Base-by-base conservation (phyloP, 1,139 yeast genomes). In the Pichia sp. region DNA sequence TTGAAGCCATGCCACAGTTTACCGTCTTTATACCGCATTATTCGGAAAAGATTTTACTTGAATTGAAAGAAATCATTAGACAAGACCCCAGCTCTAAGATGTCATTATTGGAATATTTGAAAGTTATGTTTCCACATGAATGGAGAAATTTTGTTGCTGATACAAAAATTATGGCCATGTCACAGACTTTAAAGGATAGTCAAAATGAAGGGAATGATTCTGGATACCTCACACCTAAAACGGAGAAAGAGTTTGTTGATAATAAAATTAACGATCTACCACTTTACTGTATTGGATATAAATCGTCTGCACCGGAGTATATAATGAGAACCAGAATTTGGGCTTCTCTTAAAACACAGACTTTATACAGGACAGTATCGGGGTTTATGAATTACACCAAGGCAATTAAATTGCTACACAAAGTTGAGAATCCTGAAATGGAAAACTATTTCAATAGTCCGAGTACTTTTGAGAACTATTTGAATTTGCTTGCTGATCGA, bases 321-420 rank as follows among this genome's bases (percentile, higher is more conserved):
- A 93, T 98, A 61, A 79, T 93, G 71, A 88, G 99, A 79, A 93
- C 99, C 8, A 85, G 99, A 80, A 93, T 93, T 68, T 93, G 99
- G 99, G 99, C 99, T 51, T 93, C 99, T 50, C 83, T 93, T 70
- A 88, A 98, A 75, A 93, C 98, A 52, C 99, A 93, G 79, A 93
- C 99, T 51, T 79, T 93, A 73, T 93, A 93, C 79, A 89, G 99
- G 78, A 93, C 99, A 62, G 97, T 93, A 57, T 90, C 98, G 62
- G 99, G 99, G 71, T 93, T 93, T 79, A 93, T 93, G 99, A 93
- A 93, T 61, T 93, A 93, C 72, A 93, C 98, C 31, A 88, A 98
- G 41, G 96, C 96, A 0, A 77, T 89, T 23, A 83, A 82, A 61
- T 70, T 87, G 23, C 72, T 89, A 4, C 82, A 82, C 61, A 73